Conservation (phyloP, 1,284 basidiomycete species). For the Ustilago trichophora region DNA sequence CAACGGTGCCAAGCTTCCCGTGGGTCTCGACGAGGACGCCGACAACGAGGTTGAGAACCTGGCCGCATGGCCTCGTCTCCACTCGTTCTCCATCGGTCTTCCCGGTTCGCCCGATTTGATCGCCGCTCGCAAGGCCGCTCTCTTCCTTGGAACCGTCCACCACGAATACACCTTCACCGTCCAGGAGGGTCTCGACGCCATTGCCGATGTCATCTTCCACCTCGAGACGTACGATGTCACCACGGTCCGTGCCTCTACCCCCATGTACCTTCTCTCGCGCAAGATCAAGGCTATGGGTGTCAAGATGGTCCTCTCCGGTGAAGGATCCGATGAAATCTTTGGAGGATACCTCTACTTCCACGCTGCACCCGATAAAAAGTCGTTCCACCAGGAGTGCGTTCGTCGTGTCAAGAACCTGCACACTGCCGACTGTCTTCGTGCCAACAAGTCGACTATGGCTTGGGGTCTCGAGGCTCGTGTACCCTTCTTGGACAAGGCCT, state of each 20-base stretch:
- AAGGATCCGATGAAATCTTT: conserved; percentile 97
- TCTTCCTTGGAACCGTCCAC: conserved; percentile 91
- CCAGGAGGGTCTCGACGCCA: conserved; percentile 96
- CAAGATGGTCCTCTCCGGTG: conserved; percentile 98
- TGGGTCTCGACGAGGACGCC: conserved; percentile 63
- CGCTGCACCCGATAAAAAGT: conserved; percentile 85
- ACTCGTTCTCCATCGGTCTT: conserved; percentile 97
- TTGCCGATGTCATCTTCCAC: conserved; percentile 97
- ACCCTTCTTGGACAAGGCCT: conserved; percentile 96
- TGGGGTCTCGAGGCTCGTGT: conserved; percentile 99
- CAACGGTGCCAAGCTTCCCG: conserved; percentile 67
- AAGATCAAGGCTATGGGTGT: conserved; percentile 99
- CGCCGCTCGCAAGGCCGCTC: conserved; percentile 92
- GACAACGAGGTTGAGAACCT: conserved; percentile 60
- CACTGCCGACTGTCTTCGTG: conserved; percentile 95
- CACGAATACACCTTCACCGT: conserved; percentile 99
- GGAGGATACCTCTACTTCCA: conserved; percentile 99
- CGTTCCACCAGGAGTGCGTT: conserved; percentile 96
- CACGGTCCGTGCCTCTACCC: conserved; percentile 95
- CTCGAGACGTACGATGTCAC: conserved; percentile 99
- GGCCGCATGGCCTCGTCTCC: conserved; percentile 92
- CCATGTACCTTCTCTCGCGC: conserved; percentile 94
- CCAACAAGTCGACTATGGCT: conserved; percentile 99
- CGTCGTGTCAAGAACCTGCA: conserved; percentile 97
- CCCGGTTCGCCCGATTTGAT: conserved; percentile 94